A percentile compares a stretch with the other conserved stretches of the same genome.
phyloP scores from a whole-genome alignment of 768 basidiomycete genomes.

The Lactarius pseudohatsudake region DNA sequence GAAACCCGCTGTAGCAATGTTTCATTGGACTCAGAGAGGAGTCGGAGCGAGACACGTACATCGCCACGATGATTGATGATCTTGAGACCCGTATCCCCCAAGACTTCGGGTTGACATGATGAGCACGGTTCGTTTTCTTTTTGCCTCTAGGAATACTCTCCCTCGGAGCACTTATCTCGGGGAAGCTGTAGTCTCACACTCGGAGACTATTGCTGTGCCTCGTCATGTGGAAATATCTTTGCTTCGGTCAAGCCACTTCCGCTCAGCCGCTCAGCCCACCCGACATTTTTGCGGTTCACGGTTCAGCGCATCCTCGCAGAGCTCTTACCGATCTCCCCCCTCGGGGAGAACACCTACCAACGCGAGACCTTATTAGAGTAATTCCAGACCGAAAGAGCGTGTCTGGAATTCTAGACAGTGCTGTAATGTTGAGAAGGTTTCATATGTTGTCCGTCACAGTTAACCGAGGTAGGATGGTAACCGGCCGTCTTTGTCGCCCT shows the following conservation, averaged over 20 bases:
- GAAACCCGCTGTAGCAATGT: too few relatives aligned
- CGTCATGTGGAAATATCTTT: background rate
- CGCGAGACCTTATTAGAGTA: background rate
- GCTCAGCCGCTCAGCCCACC: background rate
- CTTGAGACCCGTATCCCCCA: too few relatives aligned
- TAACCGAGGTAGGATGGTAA: background rate
- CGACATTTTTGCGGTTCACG: background rate
- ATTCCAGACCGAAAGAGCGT: background rate
- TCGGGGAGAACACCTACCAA: background rate
- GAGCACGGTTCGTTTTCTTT: too few relatives aligned
- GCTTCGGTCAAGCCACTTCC: background rate
- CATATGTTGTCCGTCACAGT: background rate
- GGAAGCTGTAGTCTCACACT: background rate
- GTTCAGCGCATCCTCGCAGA: background rate
- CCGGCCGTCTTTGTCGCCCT: background rate
- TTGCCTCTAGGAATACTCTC: too few relatives aligned
- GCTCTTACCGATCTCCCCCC: conserved; percentile 4
- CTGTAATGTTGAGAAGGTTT: background rate
- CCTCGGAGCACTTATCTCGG: background rate
- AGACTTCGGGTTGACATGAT: too few relatives aligned
- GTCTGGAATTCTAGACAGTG: background rate
- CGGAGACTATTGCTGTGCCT: background rate
- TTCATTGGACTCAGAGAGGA: too few relatives aligned
- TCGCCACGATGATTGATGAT: too few relatives aligned
- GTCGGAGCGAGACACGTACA: too few relatives aligned